Base-by-base conservation (phyloP, 225 moss, liverwort and hornwort species). In the Ulota crispa region DNA sequence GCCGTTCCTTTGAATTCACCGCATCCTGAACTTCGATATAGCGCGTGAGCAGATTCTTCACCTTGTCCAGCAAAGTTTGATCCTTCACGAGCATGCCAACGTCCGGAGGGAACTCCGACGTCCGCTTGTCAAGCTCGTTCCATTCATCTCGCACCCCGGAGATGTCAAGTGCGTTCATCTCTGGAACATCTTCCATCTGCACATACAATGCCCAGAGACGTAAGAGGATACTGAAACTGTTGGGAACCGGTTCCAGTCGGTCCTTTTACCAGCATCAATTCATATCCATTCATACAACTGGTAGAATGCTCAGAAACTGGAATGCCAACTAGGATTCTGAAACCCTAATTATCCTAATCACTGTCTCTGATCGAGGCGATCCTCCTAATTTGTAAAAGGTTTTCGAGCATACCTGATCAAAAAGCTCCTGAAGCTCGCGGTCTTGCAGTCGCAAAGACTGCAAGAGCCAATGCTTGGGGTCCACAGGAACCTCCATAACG, bases 381-480 rank as follows among this genome's bases (percentile, higher is more conserved):
- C 20, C 41, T 60, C n/a, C 14, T 50, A 3, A 12, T 28, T 21
- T 30, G 41, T 50, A 5, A 36, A 67, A 67, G 62, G 19, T 30
- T 37, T n/a, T 76, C 26, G 41, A 72, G 54, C 64, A 26, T 23
- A 94, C 96, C 91, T 96, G 93, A 84, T 99, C 94, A 77, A 99
- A 96, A 65, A 99, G 86, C 77, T 95, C 94, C 72, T 92, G 92
- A 20, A 99, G 85, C 76, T 99, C 95, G 78, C 87, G 89, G 37
- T 99, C 94, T 78, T 96, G 88, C 84, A 96, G 85, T 45, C 92
- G 83, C 81, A 99, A 85, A 32, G 96, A 94, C 72, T 99, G 99
- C 83, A 99, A 73, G 41, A 99, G 85, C 99, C 99, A 99, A 78
- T 99, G 93, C 80, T 93, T 99, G 18, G 96, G 92, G 68, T 92